Conservation (phyloP, 1,284 basidiomycete species). For the Tilletia indica region DNA sequence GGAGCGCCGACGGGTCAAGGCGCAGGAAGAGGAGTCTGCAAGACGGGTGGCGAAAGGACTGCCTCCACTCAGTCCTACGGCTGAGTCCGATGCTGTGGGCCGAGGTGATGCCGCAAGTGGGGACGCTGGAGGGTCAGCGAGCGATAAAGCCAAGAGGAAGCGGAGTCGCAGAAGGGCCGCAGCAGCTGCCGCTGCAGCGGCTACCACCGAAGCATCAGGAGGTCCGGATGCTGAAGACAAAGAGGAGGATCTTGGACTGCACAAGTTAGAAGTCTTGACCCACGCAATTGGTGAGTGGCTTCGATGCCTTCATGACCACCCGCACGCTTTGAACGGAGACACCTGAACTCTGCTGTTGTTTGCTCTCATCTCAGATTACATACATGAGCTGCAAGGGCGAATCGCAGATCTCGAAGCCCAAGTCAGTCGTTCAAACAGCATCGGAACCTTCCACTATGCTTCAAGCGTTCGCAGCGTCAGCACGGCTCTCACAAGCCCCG, state of each 20-base stretch:
- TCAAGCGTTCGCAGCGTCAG: conserved; percentile 14
- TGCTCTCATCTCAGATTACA: conserved; percentile 32
- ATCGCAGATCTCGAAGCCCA: conserved; percentile 36
- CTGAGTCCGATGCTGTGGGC: too few relatives aligned
- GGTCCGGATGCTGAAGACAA: conserved; percentile 27
- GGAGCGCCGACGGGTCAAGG: conserved; percentile 34
- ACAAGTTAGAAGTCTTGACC: conserved; percentile 48
- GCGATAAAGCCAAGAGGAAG: conserved; percentile 40
- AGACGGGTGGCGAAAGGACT: conserved; percentile 2
- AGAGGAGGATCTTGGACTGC: conserved; percentile 46
- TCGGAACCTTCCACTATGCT: not conserved
- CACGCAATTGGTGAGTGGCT: conserved; percentile 34
- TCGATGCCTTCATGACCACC: too few relatives aligned
- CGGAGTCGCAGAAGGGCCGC: conserved; percentile 38
- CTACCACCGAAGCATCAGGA: conserved; percentile 24
- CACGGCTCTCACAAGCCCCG: conserved; percentile 13
- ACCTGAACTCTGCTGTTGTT: too few relatives aligned
- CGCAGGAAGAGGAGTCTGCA: conserved; percentile 38
- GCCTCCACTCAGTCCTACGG: not conserved
- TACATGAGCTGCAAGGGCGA: conserved; percentile 43
- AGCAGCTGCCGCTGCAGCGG: conserved; percentile 9
- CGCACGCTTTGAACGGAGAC: too few relatives aligned
- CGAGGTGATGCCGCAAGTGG: not conserved
- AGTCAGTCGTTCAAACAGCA: not conserved
- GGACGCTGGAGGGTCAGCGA: not conserved